Evolutionary conservation across 2,329 filamentous ascomycete species (phyloP).

Genomic region (Verticillium nubilum): DNA sequence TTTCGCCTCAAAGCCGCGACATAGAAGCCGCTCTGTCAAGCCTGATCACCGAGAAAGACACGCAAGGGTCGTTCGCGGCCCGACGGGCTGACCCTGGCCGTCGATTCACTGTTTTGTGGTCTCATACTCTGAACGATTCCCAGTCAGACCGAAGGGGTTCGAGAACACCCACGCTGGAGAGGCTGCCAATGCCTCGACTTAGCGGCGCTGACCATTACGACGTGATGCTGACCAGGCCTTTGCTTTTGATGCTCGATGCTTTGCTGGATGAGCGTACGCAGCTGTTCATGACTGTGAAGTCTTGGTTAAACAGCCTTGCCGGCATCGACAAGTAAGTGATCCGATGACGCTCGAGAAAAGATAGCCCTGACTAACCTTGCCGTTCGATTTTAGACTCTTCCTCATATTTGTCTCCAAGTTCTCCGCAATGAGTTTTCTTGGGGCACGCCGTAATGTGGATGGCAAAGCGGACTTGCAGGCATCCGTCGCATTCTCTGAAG

Average conservation of each 20-base stretch:
- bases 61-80: slow-evolving; percentile 38
- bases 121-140: slow-evolving; percentile 62
- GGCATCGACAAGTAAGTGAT: slow-evolving; percentile 55
- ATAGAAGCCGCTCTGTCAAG: slow-evolving; percentile 74
- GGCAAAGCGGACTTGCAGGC: slow-evolving; percentile 18
- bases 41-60: slow-evolving; percentile 56
- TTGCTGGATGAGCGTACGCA: slow-evolving; percentile 68
- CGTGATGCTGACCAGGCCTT: slow-evolving; percentile 70
- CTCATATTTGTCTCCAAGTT: slow-evolving; percentile 55
- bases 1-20: slow-evolving; percentile 62
- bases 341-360: background rate
- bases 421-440: slow-evolving; percentile 48
- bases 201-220: slow-evolving; percentile 59
- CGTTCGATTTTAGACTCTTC: slow-evolving; percentile 43
- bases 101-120: slow-evolving; percentile 74
- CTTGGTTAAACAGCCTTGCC: slow-evolving; percentile 68
- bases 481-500: slow-evolving; percentile 35
- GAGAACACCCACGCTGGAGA: slow-evolving; percentile 29
- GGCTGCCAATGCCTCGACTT: slow-evolving; percentile 32
- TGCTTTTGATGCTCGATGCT: slow-evolving; percentile 77
- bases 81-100: slow-evolving; percentile 56
- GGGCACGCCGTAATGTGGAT: slow-evolving; percentile 16
- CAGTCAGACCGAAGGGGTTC: slow-evolving; percentile 33
- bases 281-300: slow-evolving; percentile 68
- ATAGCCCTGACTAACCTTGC: background rate